Evolutionary conservation across 495 filamentous ascomycete species (phyloP), one percentile per base, ranked within the genome.

Genomic region (Podospora tetraspora): DNA sequence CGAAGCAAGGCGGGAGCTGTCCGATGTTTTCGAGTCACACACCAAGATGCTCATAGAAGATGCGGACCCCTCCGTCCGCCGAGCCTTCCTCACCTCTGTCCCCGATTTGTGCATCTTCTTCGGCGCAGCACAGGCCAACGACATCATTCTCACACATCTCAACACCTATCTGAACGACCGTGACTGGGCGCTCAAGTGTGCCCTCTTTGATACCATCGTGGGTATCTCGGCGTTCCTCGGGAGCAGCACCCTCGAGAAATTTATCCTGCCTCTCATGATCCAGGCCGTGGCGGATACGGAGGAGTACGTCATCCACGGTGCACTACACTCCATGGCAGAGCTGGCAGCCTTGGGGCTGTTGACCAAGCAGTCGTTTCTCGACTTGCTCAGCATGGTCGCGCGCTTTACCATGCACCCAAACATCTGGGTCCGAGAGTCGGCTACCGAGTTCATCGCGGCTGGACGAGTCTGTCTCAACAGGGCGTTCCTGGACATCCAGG

Each of bases 161-260:
- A 99, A 98, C 74, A 99, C 96, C 0, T 99, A 99, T 71, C 83
- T 99, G 9, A 99, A 99, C 71, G 96, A 97, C 72, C 86, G 88
- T 64, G 94, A 98, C 74, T 99, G 96, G 96, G 91, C 92, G 76
- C 81, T 99, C 24, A 97, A 97, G 76, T 97, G 92, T 74, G 93
- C 96, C 22, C 98, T 98, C 75, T 97, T 99, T 70, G 92, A 96
- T 69, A 92, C 94, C 0, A 94, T 98, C 22, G 91, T 97, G 22
- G 94, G 94, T 11, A 95, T 99, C 65, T 92, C 93, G 16, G 87
- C 91, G 0, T 97, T 96, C 69, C 83, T 98, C 56, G 96, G 96
- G 7, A 91, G 89, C 61, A 89, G 86, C 16, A 94, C 90, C 66
- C 78, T 98, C 63, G 96, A 99, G 77, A 94, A 96, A 68, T 99